These are phyloP conservation scores for Tirmania nivea DNA, from an alignment of 495 filamentous ascomycete species.

Conservation along the genomic window DNA sequence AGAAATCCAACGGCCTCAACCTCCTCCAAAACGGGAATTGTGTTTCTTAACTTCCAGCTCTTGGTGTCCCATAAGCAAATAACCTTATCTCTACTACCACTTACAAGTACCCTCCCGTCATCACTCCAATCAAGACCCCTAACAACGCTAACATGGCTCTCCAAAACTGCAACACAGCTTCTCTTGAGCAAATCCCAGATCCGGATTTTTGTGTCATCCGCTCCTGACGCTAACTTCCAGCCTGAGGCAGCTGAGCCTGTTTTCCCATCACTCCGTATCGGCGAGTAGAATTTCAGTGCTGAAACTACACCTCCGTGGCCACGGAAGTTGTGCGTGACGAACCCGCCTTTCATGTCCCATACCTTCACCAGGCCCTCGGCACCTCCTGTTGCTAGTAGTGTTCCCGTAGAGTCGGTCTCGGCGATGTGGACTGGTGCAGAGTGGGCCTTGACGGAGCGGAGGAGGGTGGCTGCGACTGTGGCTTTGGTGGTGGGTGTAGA, in stretches of 20 bases:
- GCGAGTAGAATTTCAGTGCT: constrained; percentile 75
- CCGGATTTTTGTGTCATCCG: constrained; percentile 74
- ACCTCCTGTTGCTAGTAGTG: constrained; percentile 71
- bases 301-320: constrained; percentile 81
- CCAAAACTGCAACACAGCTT: constrained; percentile 51
- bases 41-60: constrained; percentile 63
- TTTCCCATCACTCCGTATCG: constrained; percentile 25
- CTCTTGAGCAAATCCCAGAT: constrained; percentile 82
- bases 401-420: constrained; percentile 64
- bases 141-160: constrained; percentile 84
- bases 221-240: constrained; percentile 72
- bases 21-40: constrained; percentile 66
- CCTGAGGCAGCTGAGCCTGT: constrained; percentile 26
- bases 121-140: constrained; percentile 60
- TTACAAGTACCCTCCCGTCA: constrained; percentile 51
- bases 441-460: constrained; percentile 76
- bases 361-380: constrained; percentile 88
- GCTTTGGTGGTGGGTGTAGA: constrained; percentile 20
- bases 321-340: constrained; percentile 81
- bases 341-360: constrained; percentile 85
- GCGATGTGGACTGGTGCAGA: constrained; percentile 66
- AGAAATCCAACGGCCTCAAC: constrained; percentile 71
- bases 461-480: constrained; percentile 39
- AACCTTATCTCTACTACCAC: constrained; percentile 87
- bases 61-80: constrained; percentile 71